A percentile compares a stretch with the other conserved stretches of the same genome.
These are phyloP conservation scores for Citeromyces hawaiiensis DNA, from an alignment of 1,139 yeast genomes.

Conservation along the genomic window DNA sequence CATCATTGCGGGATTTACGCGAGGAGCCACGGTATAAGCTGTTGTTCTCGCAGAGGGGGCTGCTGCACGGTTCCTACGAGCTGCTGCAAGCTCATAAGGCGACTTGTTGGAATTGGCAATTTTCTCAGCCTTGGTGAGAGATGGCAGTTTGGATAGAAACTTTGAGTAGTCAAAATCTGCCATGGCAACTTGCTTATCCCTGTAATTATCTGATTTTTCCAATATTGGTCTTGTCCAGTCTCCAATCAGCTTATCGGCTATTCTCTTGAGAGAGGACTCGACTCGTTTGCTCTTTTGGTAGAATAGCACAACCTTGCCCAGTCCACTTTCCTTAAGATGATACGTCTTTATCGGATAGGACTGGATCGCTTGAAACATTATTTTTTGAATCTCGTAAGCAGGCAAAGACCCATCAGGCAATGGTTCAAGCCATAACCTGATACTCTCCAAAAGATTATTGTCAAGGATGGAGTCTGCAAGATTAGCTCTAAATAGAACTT, in stretches of 20 bases:
- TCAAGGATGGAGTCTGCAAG: slow-evolving; percentile 88
- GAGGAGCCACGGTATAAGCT: slow-evolving; percentile 87
- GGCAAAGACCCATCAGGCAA: slow-evolving; percentile 97
- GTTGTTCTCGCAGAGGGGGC: slow-evolving; percentile 84
- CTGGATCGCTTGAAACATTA: slow-evolving; percentile 59
- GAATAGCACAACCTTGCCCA: slow-evolving; percentile 89
- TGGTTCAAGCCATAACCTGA: slow-evolving; percentile 95
- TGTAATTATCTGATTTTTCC: slow-evolving; percentile 89
- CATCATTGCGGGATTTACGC: slow-evolving; percentile 33
- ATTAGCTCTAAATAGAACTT: slow-evolving; percentile 67
- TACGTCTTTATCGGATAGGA: slow-evolving; percentile 88
- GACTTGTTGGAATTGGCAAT: slow-evolving; percentile 30
- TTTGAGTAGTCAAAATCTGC: slow-evolving; percentile 56
- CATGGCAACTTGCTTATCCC: slow-evolving; percentile 69
- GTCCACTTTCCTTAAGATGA: slow-evolving; percentile 86
- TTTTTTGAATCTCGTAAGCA: slow-evolving; percentile 89
- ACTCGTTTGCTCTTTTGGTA: slow-evolving; percentile 88
- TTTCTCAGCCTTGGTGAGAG: slow-evolving; percentile 10
- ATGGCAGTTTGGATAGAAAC: slow-evolving; percentile 26
- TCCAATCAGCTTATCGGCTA: slow-evolving; percentile 83
- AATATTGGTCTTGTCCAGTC: slow-evolving; percentile 98
- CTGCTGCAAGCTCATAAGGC: slow-evolving; percentile 84
- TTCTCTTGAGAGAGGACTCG: slow-evolving; percentile 72
- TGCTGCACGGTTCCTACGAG: slow-evolving; percentile 85
- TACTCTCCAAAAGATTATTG: slow-evolving; percentile 86